Conservation (phyloP, 2,329 filamentous ascomycete genomes). For the Stachybotrys chlorohalonatus region DNA sequence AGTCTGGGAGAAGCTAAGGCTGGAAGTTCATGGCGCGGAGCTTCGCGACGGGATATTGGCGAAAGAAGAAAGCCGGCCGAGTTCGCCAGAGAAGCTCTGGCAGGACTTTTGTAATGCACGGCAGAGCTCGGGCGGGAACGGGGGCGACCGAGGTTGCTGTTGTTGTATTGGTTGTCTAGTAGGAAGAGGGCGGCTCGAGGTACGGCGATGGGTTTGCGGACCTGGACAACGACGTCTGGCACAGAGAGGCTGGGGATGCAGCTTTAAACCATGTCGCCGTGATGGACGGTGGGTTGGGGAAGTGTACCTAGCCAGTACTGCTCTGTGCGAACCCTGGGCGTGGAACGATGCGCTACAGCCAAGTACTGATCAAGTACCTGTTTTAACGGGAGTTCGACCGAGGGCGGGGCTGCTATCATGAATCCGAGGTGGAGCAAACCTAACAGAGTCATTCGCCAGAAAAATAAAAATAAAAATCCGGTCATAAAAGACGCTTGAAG, state of each 20-base stretch:
- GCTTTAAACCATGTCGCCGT: background rate
- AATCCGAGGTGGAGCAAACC: background rate
- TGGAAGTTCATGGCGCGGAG: background rate
- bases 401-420: background rate
- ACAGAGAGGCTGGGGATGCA: background rate
- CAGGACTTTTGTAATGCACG: background rate
- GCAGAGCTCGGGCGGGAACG: background rate
- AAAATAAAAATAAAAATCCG: no score
- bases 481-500: no score
- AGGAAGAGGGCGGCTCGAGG: background rate
- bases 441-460: no score
- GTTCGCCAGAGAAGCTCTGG: background rate
- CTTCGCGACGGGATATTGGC: background rate
- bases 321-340: background rate
- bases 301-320: background rate
- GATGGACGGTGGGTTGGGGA: background rate
- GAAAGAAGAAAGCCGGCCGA: background rate
- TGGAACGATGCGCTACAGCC: background rate
- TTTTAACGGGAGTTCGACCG: background rate
- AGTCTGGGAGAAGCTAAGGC: background rate
- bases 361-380: background rate
- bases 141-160: background rate
- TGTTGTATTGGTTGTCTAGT: background rate
- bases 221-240: background rate
- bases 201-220: background rate